These are phyloP conservation scores for Epichloe uncinata DNA, from an alignment of 2,329 filamentous ascomycete species.

Conservation along the genomic window DNA sequence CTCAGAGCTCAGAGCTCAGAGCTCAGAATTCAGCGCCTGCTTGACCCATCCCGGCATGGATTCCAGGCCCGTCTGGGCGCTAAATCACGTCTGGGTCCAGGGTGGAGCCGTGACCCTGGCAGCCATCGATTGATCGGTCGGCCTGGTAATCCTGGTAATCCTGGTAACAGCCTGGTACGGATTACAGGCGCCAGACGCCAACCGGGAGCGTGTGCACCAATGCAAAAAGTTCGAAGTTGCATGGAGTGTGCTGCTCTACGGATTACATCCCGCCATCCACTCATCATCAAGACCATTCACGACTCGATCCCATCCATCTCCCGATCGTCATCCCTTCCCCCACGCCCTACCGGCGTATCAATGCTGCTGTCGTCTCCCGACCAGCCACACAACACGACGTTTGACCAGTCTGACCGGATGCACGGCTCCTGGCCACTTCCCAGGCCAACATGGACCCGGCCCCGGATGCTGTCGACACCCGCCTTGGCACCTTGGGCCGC, in stretches of 20 bases:
- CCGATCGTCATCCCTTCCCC: slow-evolving; percentile 1
- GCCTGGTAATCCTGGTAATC: no score
- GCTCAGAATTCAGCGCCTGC: background rate
- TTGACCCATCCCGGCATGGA: background rate
- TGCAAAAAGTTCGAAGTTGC: background rate
- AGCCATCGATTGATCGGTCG: background rate
- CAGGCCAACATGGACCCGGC: slow-evolving; percentile 16
- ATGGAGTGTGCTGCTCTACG: background rate
- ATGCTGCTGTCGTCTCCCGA: slow-evolving; percentile 16
- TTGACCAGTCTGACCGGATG: slow-evolving; percentile 30
- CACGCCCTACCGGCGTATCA: slow-evolving; percentile 25
- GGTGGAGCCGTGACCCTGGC: background rate
- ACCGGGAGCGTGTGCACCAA: background rate
- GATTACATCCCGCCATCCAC: background rate
- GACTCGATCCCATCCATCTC: background rate
- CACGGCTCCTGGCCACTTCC: slow-evolving; percentile 27
- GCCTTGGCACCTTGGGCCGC: slow-evolving; percentile 10
- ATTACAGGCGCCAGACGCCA: background rate
- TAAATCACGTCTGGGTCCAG: background rate
- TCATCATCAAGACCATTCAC: background rate
- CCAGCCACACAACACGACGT: slow-evolving; percentile 29
- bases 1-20: background rate
- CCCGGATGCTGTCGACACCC: slow-evolving; percentile 12
- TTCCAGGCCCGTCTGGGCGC: no score
- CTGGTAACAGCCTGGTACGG: background rate